These are phyloP conservation scores for Gaeumannomyces tritici DNA, from an alignment of 2,329 filamentous ascomycete genomes.

Conservation along the genomic window DNA sequence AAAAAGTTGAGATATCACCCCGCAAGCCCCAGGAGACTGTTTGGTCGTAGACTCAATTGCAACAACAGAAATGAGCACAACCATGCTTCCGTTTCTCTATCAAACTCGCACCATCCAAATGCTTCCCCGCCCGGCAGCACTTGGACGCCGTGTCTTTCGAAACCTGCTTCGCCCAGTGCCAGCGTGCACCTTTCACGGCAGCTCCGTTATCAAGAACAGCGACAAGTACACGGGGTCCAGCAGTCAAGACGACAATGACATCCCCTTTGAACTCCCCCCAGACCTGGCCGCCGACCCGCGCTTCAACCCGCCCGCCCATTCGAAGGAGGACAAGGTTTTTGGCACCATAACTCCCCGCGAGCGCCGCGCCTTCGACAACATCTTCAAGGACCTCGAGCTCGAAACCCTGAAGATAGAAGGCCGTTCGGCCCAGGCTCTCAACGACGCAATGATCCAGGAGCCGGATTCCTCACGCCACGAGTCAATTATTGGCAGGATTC, in stretches of 20 bases:
- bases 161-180: slow-evolving; percentile 14
- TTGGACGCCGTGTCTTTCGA: slow-evolving; percentile 15
- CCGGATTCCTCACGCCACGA: slow-evolving; percentile 4
- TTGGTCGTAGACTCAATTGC: no score
- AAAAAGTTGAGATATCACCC: background rate
- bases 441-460: background rate
- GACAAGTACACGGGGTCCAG: slow-evolving; percentile 6
- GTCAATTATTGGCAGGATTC: slow-evolving; percentile 11
- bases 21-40: background rate
- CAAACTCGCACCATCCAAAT: slow-evolving; percentile 55
- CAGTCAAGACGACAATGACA: slow-evolving; percentile 19
- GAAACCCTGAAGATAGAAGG: slow-evolving; percentile 4
- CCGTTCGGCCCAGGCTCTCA: no score
- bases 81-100: slow-evolving; percentile 59
- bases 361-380: slow-evolving; percentile 35
- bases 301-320: slow-evolving; percentile 10
- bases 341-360: slow-evolving; percentile 51
- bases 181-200: slow-evolving; percentile 2
- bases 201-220: background rate
- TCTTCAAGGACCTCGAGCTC: slow-evolving; percentile 48
- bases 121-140: slow-evolving; percentile 15
- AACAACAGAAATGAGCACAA: slow-evolving; percentile 29
- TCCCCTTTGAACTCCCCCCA: slow-evolving; percentile 40
- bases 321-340: slow-evolving; percentile 9
- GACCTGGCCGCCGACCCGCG: slow-evolving; percentile 22